Evolutionary conservation across 1,284 basidiomycete species (phyloP).

Genomic region (Rhodotorula mucilaginosa): DNA sequence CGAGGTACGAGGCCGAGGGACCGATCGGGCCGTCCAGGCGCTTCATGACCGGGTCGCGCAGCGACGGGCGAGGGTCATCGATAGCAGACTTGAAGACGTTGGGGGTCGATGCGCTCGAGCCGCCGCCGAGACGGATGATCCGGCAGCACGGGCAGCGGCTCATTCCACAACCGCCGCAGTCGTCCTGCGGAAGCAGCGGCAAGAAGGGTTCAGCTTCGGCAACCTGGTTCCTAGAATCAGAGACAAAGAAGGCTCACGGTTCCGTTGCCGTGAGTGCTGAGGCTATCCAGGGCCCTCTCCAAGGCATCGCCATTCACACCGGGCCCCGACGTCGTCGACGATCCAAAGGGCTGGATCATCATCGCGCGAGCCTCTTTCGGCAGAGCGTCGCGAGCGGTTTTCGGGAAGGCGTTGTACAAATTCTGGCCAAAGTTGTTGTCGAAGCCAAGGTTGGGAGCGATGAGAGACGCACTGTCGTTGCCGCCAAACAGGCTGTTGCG

Average conservation of each 20-base stretch:
- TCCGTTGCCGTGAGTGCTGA: too few species aligned
- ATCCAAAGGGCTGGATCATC: not conserved
- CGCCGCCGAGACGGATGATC: not conserved
- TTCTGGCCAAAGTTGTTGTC: not conserved
- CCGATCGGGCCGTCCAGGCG: not conserved
- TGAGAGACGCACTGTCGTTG: not conserved
- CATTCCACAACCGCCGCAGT: not conserved
- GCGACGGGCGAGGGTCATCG: not conserved
- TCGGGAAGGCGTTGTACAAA: not conserved
- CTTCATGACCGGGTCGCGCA: not conserved
- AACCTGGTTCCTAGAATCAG: too few species aligned
- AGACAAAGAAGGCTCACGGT: too few species aligned
- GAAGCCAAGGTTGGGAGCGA: not conserved
- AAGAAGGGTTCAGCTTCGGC: too few species aligned
- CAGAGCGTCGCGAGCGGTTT: not conserved
- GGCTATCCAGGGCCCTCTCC: too few species aligned
- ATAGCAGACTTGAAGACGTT: not conserved
- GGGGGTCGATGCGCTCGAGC: too few species aligned
- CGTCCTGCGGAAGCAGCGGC: too few species aligned
- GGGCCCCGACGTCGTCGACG: not conserved
- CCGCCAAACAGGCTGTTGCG: not conserved
- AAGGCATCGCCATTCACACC: too few species aligned
- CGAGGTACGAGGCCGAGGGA: slow-evolving; percentile 18
- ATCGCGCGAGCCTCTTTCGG: not conserved
- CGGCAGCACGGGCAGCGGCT: not conserved